A percentile compares a stretch with the other conserved stretches of the same genome.
phyloP scores from a whole-genome alignment of 208 protist species.

The Leishmania braziliensis region DNA sequence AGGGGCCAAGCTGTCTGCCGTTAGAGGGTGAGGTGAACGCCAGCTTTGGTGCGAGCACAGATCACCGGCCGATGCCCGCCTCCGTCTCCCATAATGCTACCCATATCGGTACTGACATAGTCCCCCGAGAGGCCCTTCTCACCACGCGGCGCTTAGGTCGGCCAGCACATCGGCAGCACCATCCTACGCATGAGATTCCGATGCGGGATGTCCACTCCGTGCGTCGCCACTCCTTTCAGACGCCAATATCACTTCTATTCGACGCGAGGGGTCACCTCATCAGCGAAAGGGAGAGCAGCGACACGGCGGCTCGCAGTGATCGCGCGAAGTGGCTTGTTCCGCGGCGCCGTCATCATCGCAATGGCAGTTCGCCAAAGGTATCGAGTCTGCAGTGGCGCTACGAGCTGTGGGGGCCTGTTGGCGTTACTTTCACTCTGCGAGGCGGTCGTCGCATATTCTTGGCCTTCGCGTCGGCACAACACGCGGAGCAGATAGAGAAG shows the following conservation, averaged over 20 bases:
- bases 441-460: slow-evolving; percentile 36
- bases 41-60: slow-evolving; percentile 5
- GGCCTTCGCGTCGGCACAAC: slow-evolving; percentile 24
- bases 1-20: slow-evolving; percentile 17
- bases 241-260: slow-evolving; percentile 32
- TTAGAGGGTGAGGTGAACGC: neutral
- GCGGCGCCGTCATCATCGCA: neutral
- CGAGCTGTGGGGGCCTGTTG: slow-evolving; percentile 45
- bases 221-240: slow-evolving; percentile 38
- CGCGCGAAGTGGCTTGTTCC: neutral
- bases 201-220: slow-evolving; percentile 32
- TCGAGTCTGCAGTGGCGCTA: slow-evolving; percentile 32
- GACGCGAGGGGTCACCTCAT: slow-evolving; percentile 13
- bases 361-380: neutral
- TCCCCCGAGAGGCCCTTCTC: slow-evolving; percentile 2
- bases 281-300: neutral
- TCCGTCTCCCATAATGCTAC: slow-evolving; percentile 1
- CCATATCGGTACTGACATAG: slow-evolving; percentile 6
- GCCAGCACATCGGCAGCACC: neutral
- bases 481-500: slow-evolving; percentile 28
- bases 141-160: neutral
- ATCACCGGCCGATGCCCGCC: slow-evolving; percentile 5
- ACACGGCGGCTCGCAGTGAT: neutral
- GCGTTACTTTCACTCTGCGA: slow-evolving; percentile 32
- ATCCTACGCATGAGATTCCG: slow-evolving; percentile 31